A percentile compares a stretch with the other conserved stretches of the same genome.
These are phyloP conservation scores for Pseudocohnilembus persalinus DNA, from an alignment of 169 alveolate genomes.

Conservation along the genomic window DNA sequence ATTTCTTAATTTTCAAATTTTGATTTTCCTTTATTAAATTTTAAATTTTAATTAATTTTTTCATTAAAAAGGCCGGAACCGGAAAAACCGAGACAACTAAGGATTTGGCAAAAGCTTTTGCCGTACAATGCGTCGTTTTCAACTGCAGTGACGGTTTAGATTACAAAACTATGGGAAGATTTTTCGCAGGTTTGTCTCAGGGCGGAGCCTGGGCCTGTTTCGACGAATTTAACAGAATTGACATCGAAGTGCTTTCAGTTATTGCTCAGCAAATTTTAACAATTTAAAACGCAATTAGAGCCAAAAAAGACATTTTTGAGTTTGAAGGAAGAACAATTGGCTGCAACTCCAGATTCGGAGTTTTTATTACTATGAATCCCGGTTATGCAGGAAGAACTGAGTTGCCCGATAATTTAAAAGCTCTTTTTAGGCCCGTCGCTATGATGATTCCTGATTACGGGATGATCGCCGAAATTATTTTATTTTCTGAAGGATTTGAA, in stretches of 20 bases:
- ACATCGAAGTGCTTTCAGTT: slow-evolving; percentile 86
- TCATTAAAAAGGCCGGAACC: slow-evolving; percentile 86
- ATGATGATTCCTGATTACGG: slow-evolving; percentile 92
- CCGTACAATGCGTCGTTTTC: slow-evolving; percentile 86
- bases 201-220: slow-evolving; percentile 92
- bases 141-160: slow-evolving; percentile 90
- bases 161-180: slow-evolving; percentile 87
- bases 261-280: slow-evolving; percentile 88
- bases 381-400: slow-evolving; percentile 91
- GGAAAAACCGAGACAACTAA: slow-evolving; percentile 91
- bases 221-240: slow-evolving; percentile 87
- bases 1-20: too few species aligned
- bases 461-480: slow-evolving; percentile 87
- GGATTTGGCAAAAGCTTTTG: slow-evolving; percentile 87
- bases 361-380: slow-evolving; percentile 89
- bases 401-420: slow-evolving; percentile 85
- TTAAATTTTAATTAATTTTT: too few species aligned
- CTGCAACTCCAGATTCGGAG: slow-evolving; percentile 84
- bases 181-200: slow-evolving; percentile 87
- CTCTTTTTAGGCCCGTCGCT: slow-evolving; percentile 86
- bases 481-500: slow-evolving; percentile 90
- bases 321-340: slow-evolving; percentile 83
- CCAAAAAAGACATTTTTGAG: slow-evolving; percentile 72
- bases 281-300: slow-evolving; percentile 81
- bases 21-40: too few species aligned